A percentile compares a stretch with the other conserved stretches of the same genome.
These are phyloP conservation scores for Tetrapyrgos nigripes DNA, from an alignment of 1,284 basidiomycete genomes.

Conservation along the genomic window DNA sequence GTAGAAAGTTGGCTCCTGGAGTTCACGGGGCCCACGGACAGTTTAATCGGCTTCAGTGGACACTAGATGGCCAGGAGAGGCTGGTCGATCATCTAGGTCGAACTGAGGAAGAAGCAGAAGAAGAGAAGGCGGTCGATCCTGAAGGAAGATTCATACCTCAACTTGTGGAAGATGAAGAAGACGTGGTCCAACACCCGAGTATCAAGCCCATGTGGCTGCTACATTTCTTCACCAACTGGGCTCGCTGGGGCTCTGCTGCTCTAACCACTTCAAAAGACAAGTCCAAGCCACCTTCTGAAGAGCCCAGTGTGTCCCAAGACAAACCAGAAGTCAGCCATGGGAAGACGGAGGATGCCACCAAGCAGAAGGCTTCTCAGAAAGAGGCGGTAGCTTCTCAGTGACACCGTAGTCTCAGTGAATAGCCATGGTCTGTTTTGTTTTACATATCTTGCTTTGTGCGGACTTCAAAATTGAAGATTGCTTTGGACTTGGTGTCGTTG, in stretches of 20 bases:
- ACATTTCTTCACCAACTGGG: conserved; percentile 77
- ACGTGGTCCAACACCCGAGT: conserved; percentile 59
- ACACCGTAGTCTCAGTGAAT: neutral
- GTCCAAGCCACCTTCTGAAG: conserved; percentile 2
- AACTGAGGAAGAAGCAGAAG: conserved; percentile 78
- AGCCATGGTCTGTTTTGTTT: neutral
- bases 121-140: conserved; percentile 59
- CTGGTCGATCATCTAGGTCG: conserved; percentile 71
- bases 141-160: conserved; percentile 28
- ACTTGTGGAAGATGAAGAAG: conserved; percentile 52
- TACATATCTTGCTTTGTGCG: neutral
- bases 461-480: neutral
- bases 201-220: conserved; percentile 79
- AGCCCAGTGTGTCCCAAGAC: conserved; percentile 15
- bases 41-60: conserved; percentile 73
- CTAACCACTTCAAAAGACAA: neutral
- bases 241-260: conserved; percentile 45
- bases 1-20: conserved; percentile 48
- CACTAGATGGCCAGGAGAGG: conserved; percentile 62
- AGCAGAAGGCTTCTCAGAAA: neutral
- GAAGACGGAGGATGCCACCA: neutral
- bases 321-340: neutral
- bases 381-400: conserved; percentile 7
- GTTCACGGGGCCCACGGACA: conserved; percentile 59
- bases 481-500: neutral